Conservation (phyloP, 1,139 yeast genomes). For the Debaryomyces nepalensis region DNA sequence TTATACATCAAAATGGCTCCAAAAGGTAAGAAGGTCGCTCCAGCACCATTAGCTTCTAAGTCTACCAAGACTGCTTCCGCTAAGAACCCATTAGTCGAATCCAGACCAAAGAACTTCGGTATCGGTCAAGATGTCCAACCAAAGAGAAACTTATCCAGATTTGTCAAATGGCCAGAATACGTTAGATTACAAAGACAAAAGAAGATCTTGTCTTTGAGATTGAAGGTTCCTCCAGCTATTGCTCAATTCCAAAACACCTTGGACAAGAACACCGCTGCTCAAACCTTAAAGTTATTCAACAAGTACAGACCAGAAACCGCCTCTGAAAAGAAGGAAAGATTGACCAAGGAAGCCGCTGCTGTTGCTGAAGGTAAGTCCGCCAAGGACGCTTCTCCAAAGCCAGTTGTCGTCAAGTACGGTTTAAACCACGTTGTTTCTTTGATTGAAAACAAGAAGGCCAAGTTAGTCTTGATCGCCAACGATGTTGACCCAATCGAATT, state of each 20-base stretch:
- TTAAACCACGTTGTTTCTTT: constrained; percentile 92
- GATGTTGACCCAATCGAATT: constrained; percentile 95
- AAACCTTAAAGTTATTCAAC: constrained; percentile 89
- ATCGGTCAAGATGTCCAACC: constrained; percentile 95
- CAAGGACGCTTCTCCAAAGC: constrained; percentile 91
- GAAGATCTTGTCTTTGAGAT: constrained; percentile 85
- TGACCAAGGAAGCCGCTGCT: constrained; percentile 94
- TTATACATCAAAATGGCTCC: constrained; percentile 44
- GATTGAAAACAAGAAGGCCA: constrained; percentile 93
- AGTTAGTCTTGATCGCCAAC: constrained; percentile 89
- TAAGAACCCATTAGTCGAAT: constrained; percentile 79
- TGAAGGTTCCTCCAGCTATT: constrained; percentile 94
- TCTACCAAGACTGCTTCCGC: constrained; percentile 45
- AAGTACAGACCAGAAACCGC: constrained; percentile 94
- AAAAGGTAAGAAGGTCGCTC: constrained; percentile 82
- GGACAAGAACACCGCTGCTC: constrained; percentile 95
- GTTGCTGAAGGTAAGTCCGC: constrained; percentile 92
- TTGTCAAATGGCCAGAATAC: constrained; percentile 98
- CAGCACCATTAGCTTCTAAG: constrained; percentile 75
- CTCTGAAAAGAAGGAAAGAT: constrained; percentile 94
- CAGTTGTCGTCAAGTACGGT: constrained; percentile 91
- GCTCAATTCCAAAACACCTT: constrained; percentile 88
- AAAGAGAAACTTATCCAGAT: constrained; percentile 93
- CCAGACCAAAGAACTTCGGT: constrained; percentile 93
- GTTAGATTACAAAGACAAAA: constrained; percentile 91